Evolutionary conservation across 1,284 basidiomycete species (phyloP).

Genomic region (Coniferiporia sulphurascens): DNA sequence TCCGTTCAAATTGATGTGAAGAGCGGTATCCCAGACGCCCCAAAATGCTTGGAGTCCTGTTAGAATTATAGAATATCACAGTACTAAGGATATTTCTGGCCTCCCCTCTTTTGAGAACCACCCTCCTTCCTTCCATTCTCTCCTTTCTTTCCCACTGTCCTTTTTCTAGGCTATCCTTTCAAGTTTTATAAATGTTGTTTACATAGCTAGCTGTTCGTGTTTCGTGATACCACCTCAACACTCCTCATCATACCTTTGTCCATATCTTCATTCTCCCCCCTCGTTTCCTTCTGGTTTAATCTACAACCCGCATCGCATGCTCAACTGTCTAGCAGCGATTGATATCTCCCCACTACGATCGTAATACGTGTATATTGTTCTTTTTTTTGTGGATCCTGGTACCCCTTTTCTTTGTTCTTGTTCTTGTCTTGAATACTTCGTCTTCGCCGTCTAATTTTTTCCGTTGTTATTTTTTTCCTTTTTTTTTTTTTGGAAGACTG

Average conservation of each 20-base stretch:
- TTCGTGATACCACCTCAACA: background rate
- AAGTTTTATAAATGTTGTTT: slow-evolving; percentile 6
- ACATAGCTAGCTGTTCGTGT: slow-evolving; percentile 4
- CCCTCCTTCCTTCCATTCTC: background rate
- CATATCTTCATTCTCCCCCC: slow-evolving; percentile 1
- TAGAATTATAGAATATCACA: background rate
- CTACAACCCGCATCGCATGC: background rate
- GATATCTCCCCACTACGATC: background rate
- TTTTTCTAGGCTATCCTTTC: background rate
- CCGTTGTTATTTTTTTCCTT: slow-evolving; percentile 4
- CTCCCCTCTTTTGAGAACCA: background rate
- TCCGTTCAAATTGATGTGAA: slow-evolving; percentile 13
- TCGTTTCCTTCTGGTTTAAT: background rate
- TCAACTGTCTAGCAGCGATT: slow-evolving; percentile 10
- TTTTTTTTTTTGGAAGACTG: background rate
- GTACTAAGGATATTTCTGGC: background rate
- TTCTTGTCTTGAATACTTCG: background rate
- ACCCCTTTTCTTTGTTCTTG: background rate
- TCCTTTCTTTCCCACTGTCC: slow-evolving; percentile 2
- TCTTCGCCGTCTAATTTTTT: background rate
- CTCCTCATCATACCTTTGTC: background rate
- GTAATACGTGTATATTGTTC: background rate
- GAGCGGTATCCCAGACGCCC: too few relatives aligned
- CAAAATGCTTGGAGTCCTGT: background rate
- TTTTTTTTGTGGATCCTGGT: background rate